phyloP scores from a whole-genome alignment of 768 basidiomycete species.

The Naganishia kalamii region DNA sequence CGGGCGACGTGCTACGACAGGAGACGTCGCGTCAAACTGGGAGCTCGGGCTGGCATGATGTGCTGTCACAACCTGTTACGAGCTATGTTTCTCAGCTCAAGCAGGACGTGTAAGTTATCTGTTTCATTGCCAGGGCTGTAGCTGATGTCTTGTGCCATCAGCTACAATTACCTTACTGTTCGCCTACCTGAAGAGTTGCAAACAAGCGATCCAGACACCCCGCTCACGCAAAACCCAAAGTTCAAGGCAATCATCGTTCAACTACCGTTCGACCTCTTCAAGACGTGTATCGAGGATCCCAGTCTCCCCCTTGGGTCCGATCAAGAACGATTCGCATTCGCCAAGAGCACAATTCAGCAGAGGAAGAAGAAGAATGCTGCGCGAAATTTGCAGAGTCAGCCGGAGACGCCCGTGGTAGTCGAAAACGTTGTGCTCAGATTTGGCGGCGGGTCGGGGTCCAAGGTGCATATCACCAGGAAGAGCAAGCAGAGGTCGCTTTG shows the following conservation, averaged over 20 bases:
- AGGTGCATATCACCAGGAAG: constrained; percentile 79
- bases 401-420: constrained; percentile 27
- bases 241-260: constrained; percentile 53
- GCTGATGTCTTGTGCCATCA: constrained; percentile 2
- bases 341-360: constrained; percentile 77
- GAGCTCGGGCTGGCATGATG: constrained; percentile 5
- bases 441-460: constrained; percentile 63
- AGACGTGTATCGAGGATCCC: constrained; percentile 34
- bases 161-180: constrained; percentile 29
- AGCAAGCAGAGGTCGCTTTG: constrained; percentile 58
- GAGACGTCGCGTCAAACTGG: not conserved
- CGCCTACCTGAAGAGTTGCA: constrained; percentile 19
- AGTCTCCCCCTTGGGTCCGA: constrained; percentile 55
- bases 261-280: constrained; percentile 66
- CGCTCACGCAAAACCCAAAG: constrained; percentile 21
- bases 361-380: constrained; percentile 59
- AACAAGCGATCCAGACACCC: not conserved
- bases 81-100: constrained; percentile 24
- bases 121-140: not conserved
- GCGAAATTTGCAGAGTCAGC: constrained; percentile 53
- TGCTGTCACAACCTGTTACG: constrained; percentile 3
- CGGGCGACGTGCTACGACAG: too few species aligned
- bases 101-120: constrained; percentile 34
- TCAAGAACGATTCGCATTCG: constrained; percentile 83
- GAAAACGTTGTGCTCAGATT: constrained; percentile 91